Conservation (phyloP, 352 stramenopile genomes). For the Pythium utonaiense region DNA sequence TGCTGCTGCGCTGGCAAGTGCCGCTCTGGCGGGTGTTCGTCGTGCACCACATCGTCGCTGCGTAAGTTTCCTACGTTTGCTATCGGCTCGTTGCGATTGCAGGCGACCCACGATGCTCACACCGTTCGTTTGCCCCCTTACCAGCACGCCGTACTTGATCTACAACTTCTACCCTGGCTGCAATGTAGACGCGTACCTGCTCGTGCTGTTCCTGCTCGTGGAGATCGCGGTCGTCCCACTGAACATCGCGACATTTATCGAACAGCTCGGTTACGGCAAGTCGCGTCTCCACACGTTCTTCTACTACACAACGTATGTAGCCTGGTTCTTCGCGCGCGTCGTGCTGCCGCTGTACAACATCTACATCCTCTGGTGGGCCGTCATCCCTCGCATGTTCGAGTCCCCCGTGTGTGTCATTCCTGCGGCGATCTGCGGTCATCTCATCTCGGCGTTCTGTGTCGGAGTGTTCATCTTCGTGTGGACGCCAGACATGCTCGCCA, state of each 20-base stretch:
- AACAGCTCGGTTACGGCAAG: constrained; percentile 72
- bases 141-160: constrained; percentile 76
- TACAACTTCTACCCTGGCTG: constrained; percentile 77
- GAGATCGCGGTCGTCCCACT: constrained; percentile 80
- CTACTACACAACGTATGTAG: constrained; percentile 75
- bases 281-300: constrained; percentile 51
- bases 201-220: constrained; percentile 82
- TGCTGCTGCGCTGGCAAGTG: constrained; percentile 67
- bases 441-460: constrained; percentile 80
- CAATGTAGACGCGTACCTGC: constrained; percentile 69
- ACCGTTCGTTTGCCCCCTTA: not conserved
- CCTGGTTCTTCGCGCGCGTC: constrained; percentile 72
- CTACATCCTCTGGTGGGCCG: constrained; percentile 68
- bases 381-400: constrained; percentile 48
- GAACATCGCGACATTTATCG: constrained; percentile 77
- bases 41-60: constrained; percentile 73
- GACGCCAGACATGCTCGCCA: constrained; percentile 77
- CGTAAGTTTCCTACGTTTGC: constrained; percentile 37
- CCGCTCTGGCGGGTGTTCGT: constrained; percentile 77
- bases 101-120: too few relatives aligned
- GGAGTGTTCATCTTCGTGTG: constrained; percentile 81
- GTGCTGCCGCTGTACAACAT: constrained; percentile 77
- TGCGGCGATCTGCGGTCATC: constrained; percentile 64
- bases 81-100: too few relatives aligned
- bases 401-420: constrained; percentile 61